phyloP scores from a whole-genome alignment of 2,329 filamentous ascomycete species.

The Apiospora marii region DNA sequence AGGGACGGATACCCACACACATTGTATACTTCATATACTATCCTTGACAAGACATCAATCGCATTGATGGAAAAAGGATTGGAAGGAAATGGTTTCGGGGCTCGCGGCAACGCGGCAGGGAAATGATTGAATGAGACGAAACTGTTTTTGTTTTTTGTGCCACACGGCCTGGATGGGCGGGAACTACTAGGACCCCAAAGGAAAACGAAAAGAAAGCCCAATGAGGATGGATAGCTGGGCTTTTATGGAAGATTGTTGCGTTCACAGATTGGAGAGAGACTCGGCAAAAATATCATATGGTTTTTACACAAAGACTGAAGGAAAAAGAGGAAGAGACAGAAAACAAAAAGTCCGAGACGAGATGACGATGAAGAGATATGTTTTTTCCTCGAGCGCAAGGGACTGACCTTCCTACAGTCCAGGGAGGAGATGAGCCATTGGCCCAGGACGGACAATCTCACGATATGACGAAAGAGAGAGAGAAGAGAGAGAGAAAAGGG shows the following conservation, averaged over 20 bases:
- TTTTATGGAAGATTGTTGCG: slow-evolving; percentile 1
- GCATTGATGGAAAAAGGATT: no score
- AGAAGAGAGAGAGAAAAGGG: not conserved
- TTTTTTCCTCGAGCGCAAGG: not conserved
- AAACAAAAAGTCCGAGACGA: not conserved
- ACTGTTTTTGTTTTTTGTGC: not conserved
- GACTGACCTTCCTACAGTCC: not conserved
- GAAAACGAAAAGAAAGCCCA: not conserved
- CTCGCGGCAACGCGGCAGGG: not conserved
- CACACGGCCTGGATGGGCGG: slow-evolving; percentile 21
- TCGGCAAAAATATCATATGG: slow-evolving; percentile 5
- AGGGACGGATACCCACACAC: slow-evolving; percentile 23
- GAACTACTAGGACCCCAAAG: slow-evolving; percentile 3
- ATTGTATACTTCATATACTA: slow-evolving; percentile 38
- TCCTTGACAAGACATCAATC: slow-evolving; percentile 24
- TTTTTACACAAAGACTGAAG: not conserved
- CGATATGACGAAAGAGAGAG: slow-evolving; percentile 7
- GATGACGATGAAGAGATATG: not conserved
- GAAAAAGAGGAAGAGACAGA: not conserved
- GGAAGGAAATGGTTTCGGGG: not conserved
- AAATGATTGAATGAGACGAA: slow-evolving; percentile 2
- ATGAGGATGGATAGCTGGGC: not conserved
- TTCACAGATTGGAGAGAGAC: not conserved
- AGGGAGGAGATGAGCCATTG: not conserved
- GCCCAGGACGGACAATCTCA: not conserved